These are phyloP conservation scores for Graphiopsis chlorocephala DNA, from an alignment of 2,329 filamentous ascomycete genomes.

Conservation along the genomic window DNA sequence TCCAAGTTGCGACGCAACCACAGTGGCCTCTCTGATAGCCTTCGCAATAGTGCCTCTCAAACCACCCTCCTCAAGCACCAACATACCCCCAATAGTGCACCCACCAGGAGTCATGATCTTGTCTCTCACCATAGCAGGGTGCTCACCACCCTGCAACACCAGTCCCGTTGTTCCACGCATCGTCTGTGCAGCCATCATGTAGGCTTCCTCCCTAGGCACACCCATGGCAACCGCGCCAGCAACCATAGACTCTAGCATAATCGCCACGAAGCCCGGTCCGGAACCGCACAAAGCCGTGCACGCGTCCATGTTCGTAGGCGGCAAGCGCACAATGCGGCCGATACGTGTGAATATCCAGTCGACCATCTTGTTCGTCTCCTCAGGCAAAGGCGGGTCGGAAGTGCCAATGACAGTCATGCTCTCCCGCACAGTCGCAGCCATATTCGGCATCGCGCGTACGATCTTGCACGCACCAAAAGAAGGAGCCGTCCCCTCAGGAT, in stretches of 20 bases:
- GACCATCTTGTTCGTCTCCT: conserved; percentile 56
- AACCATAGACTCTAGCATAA: conserved; percentile 71
- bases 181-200: conserved; percentile 74
- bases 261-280: conserved; percentile 71
- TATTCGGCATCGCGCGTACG: conserved; percentile 82
- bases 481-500: conserved; percentile 52
- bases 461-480: conserved; percentile 58
- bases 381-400: conserved; percentile 56
- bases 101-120: conserved; percentile 76
- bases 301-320: conserved; percentile 67
- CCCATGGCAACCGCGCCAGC: conserved; percentile 80
- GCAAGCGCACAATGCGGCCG: conserved; percentile 67
- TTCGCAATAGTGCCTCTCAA: conserved; percentile 65
- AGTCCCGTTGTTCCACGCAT: conserved; percentile 71
- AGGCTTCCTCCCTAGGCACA: conserved; percentile 67
- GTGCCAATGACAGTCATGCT: conserved; percentile 76
- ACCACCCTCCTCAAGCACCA: conserved; percentile 70
- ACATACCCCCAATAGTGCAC: conserved; percentile 71
- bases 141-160: conserved; percentile 63
- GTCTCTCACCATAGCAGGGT: conserved; percentile 71
- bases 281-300: conserved; percentile 72
- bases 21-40: conserved; percentile 68
- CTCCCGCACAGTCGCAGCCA: conserved; percentile 72
- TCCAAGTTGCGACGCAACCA: conserved; percentile 65
- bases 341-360: conserved; percentile 76